Evolutionary conservation across 2,329 filamentous ascomycete species (phyloP), one percentile per base, ranked within the genome.

Genomic region (Pseudocercospora fuligena): DNA sequence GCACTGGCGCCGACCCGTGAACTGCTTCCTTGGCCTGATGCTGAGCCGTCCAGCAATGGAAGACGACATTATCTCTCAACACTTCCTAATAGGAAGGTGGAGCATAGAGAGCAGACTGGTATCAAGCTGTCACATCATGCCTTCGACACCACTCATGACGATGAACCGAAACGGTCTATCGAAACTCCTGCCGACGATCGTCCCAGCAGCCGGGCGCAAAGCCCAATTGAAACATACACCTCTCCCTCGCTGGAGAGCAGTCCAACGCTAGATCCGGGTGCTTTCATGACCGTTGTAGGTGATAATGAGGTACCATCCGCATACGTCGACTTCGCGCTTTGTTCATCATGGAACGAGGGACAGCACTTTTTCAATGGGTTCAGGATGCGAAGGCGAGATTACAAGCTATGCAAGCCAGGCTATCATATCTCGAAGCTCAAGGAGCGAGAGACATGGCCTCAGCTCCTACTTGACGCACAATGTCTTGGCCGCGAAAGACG

Each of bases 361-460:
- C 51, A n/a, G 23, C 25, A 2, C 27, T 56, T 1, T 56, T 31
- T 5, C 51, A 31, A 31, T 31, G 51, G 51, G 51, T 31, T 19
- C 51, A 56, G 25, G 27, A 56, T 56, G 51, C 51, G 16, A 56
- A 56, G 25, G 51, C 16, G 27, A 56, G 51, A 19, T 27, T 56
- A 12, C 23, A 56, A 56, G 25, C 51, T 29, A 27, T 56, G 51
- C 51, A 56, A 31, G 27, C 23, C 25, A 56, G 51, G 27, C 12
- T 56, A 31, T 29, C 23, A n/a, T 21, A 14, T n/a, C 16, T 56
- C 16, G 51, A 56, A 56, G 12, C 51, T 31, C 27, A 31, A 31
- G 23, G 8, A 31, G 23, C 51, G 23, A 27, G 16, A 29, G 8
- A 3, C 14, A 27, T 56, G 27, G 16, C 51, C 21, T 29, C 11